A percentile compares a stretch with the other conserved stretches of the same genome.
These are phyloP conservation scores for Colletotrichum spaethianum DNA, from an alignment of 2,329 filamentous ascomycete species.

Conservation along the genomic window DNA sequence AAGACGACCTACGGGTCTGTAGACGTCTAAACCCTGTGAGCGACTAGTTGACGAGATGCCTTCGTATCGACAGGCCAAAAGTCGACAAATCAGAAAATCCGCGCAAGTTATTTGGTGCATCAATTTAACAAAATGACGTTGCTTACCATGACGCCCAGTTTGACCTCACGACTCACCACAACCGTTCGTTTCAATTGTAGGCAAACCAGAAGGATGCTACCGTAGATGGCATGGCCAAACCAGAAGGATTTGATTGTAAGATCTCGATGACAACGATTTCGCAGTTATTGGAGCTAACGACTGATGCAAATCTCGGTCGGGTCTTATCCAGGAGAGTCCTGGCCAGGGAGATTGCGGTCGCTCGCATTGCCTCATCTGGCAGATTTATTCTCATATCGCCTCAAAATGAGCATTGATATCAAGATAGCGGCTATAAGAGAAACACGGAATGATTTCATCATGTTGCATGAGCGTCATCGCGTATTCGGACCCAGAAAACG, in stretches of 20 bases:
- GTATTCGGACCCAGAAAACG: background rate
- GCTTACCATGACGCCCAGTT: background rate
- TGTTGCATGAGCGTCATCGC: background rate
- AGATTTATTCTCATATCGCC: background rate
- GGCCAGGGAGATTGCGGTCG: background rate
- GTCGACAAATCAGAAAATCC: background rate
- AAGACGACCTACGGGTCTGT: background rate
- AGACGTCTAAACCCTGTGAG: background rate
- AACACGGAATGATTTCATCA: background rate
- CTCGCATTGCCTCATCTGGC: background rate
- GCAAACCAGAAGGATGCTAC: background rate
- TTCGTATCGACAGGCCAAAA: too few relatives aligned
- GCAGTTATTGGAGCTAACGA: background rate
- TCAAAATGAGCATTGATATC: background rate
- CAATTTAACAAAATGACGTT: background rate
- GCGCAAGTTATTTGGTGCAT: background rate
- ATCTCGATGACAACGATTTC: background rate
- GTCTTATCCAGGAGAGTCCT: background rate
- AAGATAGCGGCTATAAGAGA: background rate
- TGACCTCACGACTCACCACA: background rate
- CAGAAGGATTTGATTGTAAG: too few relatives aligned
- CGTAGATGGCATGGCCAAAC: background rate
- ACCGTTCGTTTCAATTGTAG: too few relatives aligned
- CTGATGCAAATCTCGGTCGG: background rate
- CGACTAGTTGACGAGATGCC: background rate